Evolutionary conservation across 768 basidiomycete species (phyloP).

Genomic region (Chalciporus chontae): DNA sequence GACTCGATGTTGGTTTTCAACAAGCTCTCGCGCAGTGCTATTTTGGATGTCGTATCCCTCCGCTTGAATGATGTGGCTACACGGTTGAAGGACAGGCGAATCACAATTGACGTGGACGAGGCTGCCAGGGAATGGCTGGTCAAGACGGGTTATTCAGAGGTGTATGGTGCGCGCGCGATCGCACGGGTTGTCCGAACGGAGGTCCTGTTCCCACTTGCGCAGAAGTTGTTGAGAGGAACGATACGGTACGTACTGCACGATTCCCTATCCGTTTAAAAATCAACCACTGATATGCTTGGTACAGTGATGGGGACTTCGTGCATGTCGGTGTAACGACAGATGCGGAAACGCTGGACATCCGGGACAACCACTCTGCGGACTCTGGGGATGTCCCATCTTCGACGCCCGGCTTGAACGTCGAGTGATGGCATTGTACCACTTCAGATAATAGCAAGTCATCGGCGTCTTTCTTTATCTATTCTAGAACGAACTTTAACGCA

Average conservation of each 20-base stretch:
- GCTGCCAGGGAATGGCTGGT: slow-evolving; percentile 68
- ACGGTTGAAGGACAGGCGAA: slow-evolving; percentile 60
- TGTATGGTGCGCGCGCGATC: slow-evolving; percentile 86
- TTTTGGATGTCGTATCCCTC: slow-evolving; percentile 75
- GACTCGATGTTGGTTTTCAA: slow-evolving; percentile 90
- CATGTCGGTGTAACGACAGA: slow-evolving; percentile 46
- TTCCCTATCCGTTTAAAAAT: background rate
- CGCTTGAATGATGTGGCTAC: slow-evolving; percentile 71
- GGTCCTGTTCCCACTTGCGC: slow-evolving; percentile 79
- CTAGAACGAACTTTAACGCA: background rate
- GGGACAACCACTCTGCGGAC: slow-evolving; percentile 61
- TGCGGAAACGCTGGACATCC: slow-evolving; percentile 45
- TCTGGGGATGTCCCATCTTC: slow-evolving; percentile 6
- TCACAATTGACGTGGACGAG: slow-evolving; percentile 66
- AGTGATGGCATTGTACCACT: too few species aligned
- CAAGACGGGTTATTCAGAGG: slow-evolving; percentile 72
- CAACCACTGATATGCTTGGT: background rate
- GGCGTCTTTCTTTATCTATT: background rate
- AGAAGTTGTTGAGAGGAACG: slow-evolving; percentile 74
- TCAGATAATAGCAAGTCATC: too few species aligned
- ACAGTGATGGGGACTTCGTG: slow-evolving; percentile 63
- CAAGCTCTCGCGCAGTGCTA: slow-evolving; percentile 71
- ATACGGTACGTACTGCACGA: slow-evolving; percentile 49
- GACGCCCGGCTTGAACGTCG: background rate
- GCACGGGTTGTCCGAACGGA: slow-evolving; percentile 81